A percentile compares a stretch with the other conserved stretches of the same genome.
Conservation (phyloP, 1,284 basidiomycete genomes). For the Ceratobasidium sp. region DNA sequence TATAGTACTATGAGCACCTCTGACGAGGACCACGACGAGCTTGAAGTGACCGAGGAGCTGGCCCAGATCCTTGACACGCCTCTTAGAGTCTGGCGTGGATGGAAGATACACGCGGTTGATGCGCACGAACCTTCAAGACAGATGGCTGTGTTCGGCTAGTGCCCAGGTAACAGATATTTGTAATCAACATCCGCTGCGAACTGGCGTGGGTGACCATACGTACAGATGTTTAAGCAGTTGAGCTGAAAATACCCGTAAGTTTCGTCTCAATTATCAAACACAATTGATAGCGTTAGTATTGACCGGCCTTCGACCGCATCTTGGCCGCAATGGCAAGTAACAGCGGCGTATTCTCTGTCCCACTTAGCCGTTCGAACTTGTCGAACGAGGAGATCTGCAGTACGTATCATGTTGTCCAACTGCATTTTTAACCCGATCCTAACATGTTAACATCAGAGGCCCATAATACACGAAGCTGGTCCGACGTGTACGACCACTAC, state of each 20-base stretch:
- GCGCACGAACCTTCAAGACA: not conserved
- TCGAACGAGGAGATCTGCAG: not conserved
- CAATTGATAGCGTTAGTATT: not conserved
- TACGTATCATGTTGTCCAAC: too few species aligned
- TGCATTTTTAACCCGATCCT: not conserved
- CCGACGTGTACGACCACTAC: not conserved
- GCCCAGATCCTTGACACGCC: not conserved
- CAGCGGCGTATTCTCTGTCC: not conserved
- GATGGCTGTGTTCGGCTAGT: not conserved
- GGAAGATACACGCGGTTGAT: conserved; percentile 1
- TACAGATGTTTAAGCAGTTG: not conserved
- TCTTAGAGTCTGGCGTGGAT: not conserved
- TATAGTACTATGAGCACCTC: not conserved
- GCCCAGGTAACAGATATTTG: not conserved
- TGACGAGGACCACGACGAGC: not conserved
- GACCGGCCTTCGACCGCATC: not conserved
- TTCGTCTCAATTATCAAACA: not conserved
- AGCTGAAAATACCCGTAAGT: not conserved
- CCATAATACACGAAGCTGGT: not conserved
- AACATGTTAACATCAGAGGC: not conserved
- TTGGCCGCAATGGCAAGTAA: not conserved
- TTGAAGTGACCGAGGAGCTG: not conserved
- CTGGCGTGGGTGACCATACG: not conserved
- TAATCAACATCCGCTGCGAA: not conserved
- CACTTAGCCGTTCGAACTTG: not conserved